A percentile compares a stretch with the other conserved stretches of the same genome.
Conservation (phyloP, 2,329 filamentous ascomycete species). For the Colletotrichum gigasporum region DNA sequence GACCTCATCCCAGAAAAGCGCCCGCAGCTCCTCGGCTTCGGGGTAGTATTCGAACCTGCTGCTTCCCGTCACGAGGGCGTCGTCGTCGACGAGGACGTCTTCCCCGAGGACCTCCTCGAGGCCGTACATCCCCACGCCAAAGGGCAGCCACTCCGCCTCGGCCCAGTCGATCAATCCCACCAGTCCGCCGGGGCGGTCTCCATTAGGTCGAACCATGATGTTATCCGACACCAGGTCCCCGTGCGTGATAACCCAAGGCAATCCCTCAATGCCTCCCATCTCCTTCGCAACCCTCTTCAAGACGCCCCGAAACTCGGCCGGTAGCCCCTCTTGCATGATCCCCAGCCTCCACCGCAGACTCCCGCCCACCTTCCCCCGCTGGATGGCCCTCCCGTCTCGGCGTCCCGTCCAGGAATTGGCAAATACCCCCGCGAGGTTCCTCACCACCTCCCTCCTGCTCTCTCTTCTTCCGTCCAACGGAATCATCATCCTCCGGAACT, state of each 20-base stretch:
- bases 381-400: neutral
- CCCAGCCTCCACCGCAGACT: slow-evolving; percentile 51
- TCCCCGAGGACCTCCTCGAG: slow-evolving; percentile 67
- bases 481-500: slow-evolving; percentile 36
- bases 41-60: slow-evolving; percentile 55
- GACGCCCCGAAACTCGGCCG: slow-evolving; percentile 38
- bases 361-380: slow-evolving; percentile 48
- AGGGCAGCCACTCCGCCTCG: slow-evolving; percentile 68
- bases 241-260: slow-evolving; percentile 68
- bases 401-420: slow-evolving; percentile 45
- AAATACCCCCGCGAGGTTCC: slow-evolving; percentile 52
- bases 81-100: slow-evolving; percentile 33
- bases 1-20: slow-evolving; percentile 59
- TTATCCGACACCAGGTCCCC: slow-evolving; percentile 69
- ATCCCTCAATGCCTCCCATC: slow-evolving; percentile 46
- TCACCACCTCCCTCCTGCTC: slow-evolving; percentile 44
- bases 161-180: slow-evolving; percentile 71
- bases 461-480: neutral
- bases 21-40: slow-evolving; percentile 52
- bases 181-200: slow-evolving; percentile 48
- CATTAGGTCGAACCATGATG: slow-evolving; percentile 55
- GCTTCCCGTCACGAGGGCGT: slow-evolving; percentile 4
- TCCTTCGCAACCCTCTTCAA: slow-evolving; percentile 37
- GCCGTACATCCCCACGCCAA: slow-evolving; percentile 68
- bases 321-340: slow-evolving; percentile 45